phyloP scores from a whole-genome alignment of 1,284 basidiomycete species.

The Acaromyces ingoldii region DNA sequence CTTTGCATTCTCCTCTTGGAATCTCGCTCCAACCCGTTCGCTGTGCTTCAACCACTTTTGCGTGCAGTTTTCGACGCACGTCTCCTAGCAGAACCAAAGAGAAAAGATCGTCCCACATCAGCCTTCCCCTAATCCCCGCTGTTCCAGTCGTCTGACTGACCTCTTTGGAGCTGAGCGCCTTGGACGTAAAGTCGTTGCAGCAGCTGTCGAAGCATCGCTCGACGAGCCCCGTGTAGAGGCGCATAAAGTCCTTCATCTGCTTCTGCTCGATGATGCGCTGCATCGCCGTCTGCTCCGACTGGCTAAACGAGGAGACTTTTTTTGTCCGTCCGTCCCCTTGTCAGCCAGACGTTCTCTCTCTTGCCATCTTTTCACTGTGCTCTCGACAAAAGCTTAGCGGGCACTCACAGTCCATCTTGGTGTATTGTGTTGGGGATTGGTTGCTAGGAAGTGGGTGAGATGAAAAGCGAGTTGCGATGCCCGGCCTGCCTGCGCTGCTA shows the following conservation, averaged over 20 bases:
- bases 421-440: not conserved
- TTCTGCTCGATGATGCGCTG: slow-evolving; percentile 49
- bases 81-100: slow-evolving; percentile 51
- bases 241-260: slow-evolving; percentile 97
- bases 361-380: not conserved
- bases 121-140: not conserved
- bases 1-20: slow-evolving; percentile 54
- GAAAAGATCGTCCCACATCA: not conserved
- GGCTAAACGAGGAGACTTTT: slow-evolving; percentile 43
- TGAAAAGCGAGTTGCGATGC: too few species aligned
- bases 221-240: slow-evolving; percentile 89
- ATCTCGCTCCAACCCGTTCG: slow-evolving; percentile 84
- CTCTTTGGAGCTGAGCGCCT: slow-evolving; percentile 88
- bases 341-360: too few species aligned
- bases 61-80: slow-evolving; percentile 62
- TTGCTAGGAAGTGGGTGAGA: not conserved
- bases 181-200: slow-evolving; percentile 94
- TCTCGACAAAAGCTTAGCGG: not conserved
- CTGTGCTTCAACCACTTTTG: slow-evolving; percentile 98
- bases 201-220: slow-evolving; percentile 93
- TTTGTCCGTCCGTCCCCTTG: not conserved
- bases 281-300: slow-evolving; percentile 47
- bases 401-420: slow-evolving; percentile 17
- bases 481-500: not conserved
- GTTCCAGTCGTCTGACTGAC: slow-evolving; percentile 57